phyloP scores from a whole-genome alignment of 306 rosid species.

The Cucurbita ficifolia region DNA sequence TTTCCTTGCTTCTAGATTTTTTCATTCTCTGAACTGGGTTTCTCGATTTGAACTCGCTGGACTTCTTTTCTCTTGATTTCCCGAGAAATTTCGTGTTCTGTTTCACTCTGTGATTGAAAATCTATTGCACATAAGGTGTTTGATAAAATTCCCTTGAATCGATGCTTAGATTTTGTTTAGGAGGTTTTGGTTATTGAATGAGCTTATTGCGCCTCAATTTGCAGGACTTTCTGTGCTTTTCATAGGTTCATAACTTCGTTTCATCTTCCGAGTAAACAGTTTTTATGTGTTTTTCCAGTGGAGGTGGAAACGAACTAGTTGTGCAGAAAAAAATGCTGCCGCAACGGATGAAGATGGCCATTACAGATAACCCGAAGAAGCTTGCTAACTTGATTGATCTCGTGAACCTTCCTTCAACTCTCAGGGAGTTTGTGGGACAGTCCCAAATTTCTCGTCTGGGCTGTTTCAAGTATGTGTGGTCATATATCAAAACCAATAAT shows the following conservation, averaged over 20 bases:
- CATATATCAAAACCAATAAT: conserved; percentile 71
- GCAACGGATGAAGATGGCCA: conserved; percentile 36
- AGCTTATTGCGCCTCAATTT: not conserved
- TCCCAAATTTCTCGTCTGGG: conserved; percentile 77
- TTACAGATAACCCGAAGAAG: conserved; percentile 79
- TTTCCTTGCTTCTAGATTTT: not conserved
- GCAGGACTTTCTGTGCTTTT: not conserved
- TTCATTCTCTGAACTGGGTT: not conserved
- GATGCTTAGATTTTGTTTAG: not conserved
- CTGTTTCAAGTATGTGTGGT: conserved; percentile 69
- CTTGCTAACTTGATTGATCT: conserved; percentile 82
- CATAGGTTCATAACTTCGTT: not conserved
- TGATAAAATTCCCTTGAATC: conserved; percentile 8
- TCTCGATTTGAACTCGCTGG: not conserved
- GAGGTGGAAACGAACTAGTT: not conserved
- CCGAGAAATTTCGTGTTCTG: not conserved
- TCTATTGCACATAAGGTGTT: conserved; percentile 8
- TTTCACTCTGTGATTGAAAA: not conserved
- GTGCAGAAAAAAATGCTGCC: conserved; percentile 39
- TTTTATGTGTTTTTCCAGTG: not conserved
- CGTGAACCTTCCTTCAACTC: conserved; percentile 56
- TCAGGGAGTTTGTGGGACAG: conserved; percentile 71
- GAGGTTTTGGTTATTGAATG: too few species aligned
- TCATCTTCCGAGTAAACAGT: not conserved
- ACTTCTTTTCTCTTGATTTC: not conserved